These are phyloP conservation scores for Amaranthus tricolor DNA, from an alignment of 179 eudicot species.

Conservation along the genomic window DNA sequence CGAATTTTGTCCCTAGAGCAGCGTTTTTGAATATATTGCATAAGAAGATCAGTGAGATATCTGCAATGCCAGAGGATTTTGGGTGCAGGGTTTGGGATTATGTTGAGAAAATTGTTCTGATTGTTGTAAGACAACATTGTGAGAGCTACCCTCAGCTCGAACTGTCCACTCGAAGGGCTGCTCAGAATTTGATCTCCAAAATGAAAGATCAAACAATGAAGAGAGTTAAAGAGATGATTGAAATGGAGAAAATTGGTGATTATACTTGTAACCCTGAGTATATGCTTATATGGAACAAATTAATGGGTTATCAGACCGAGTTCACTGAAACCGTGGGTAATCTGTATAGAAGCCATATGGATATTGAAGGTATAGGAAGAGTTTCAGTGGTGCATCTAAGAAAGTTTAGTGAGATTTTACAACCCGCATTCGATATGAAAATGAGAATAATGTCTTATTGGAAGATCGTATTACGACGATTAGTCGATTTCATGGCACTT, in stretches of 20 bases:
- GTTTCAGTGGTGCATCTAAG: conserved; percentile 39
- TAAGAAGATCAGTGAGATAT: conserved; percentile 31
- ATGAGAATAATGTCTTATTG: conserved; percentile 56
- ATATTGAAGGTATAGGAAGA: conserved; percentile 38
- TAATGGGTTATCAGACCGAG: conserved; percentile 26
- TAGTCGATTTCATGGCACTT: conserved; percentile 43
- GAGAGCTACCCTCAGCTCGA: conserved; percentile 46
- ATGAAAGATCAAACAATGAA: conserved; percentile 30
- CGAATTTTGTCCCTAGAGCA: conserved; percentile 46
- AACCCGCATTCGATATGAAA: conserved; percentile 47
- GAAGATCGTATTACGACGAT: conserved; percentile 39
- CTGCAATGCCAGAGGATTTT: conserved; percentile 34
- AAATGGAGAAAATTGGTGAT: conserved; percentile 54
- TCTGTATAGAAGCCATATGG: not conserved
- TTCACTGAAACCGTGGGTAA: conserved; percentile 23
- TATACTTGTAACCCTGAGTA: conserved; percentile 57
- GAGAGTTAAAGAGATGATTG: conserved; percentile 37
- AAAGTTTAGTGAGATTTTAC: conserved; percentile 16
- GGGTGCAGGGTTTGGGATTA: conserved; percentile 39
- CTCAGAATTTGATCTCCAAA: conserved; percentile 28
- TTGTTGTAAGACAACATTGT: conserved; percentile 34
- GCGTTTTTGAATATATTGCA: conserved; percentile 40
- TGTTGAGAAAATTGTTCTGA: conserved; percentile 35
- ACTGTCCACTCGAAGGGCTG: conserved; percentile 34
- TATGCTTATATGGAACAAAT: conserved; percentile 28